Conservation (phyloP, 371 early-diverging fungal species). For the Nosema muscidifuracis region DNA sequence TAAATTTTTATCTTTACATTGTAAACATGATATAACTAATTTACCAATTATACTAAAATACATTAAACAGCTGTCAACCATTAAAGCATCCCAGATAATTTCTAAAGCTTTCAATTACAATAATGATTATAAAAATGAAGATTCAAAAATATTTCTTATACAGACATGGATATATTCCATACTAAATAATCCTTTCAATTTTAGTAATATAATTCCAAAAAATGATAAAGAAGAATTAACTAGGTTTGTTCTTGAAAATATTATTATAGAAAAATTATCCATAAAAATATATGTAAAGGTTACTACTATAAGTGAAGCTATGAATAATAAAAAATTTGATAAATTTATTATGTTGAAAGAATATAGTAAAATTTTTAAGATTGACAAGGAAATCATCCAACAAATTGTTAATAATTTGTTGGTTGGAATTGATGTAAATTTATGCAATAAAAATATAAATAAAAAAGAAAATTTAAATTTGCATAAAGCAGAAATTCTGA, state of each 20-base stretch:
- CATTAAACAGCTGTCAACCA: neutral
- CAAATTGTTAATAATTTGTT: neutral
- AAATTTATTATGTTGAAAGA: neutral
- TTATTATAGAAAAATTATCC: neutral
- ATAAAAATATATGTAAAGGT: neutral
- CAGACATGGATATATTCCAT: neutral
- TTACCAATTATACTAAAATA: neutral
- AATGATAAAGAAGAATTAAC: neutral
- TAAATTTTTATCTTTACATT: neutral
- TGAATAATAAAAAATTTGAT: neutral
- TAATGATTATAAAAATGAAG: neutral
- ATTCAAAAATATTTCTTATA: neutral
- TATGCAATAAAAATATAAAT: conserved; percentile 2
- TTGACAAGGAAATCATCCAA: neutral
- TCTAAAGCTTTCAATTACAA: neutral
- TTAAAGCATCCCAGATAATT: neutral
- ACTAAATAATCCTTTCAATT: conserved; percentile 8
- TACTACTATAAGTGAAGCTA: neutral
- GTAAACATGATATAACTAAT: neutral
- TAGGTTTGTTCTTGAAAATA: neutral
- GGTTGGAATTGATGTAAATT: neutral
- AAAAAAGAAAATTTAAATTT: neutral
- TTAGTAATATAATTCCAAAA: neutral
- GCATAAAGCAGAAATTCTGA: neutral
- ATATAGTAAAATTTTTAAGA: neutral